phyloP scores from a whole-genome alignment of 1,284 basidiomycete species.

The Cryptococcus floricola region DNA sequence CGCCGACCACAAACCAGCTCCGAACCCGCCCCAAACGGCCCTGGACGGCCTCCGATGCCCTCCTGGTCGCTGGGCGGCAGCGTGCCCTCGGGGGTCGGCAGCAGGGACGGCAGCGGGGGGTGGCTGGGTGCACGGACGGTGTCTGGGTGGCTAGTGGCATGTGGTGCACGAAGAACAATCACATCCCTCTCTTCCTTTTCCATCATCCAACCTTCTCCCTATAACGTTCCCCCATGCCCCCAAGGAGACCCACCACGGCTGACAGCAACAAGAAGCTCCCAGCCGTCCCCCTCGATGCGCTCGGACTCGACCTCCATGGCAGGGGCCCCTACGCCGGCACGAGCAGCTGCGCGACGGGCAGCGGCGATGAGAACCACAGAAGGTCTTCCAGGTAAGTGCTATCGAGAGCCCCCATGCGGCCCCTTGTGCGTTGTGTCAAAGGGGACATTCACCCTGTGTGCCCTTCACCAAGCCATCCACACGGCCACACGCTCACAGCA shows the following conservation, averaged over 20 bases:
- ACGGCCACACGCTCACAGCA: neutral
- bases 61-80: too few relatives aligned
- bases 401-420: neutral
- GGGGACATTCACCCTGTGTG: neutral
- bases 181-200: too few relatives aligned
- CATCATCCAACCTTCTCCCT: too few relatives aligned
- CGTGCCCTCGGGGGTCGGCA: too few relatives aligned
- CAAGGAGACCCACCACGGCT: neutral
- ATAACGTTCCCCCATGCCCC: too few relatives aligned
- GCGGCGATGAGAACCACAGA: neutral
- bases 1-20: too few relatives aligned
- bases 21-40: too few relatives aligned
- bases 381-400: neutral
- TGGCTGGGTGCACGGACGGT: too few relatives aligned
- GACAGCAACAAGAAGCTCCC: conserved; percentile 8
- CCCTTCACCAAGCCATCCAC: neutral
- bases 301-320: conserved; percentile 11
- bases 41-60: too few relatives aligned
- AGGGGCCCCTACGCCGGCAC: neutral
- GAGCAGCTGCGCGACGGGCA: neutral
- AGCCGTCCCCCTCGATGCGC: conserved; percentile 2
- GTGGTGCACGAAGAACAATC: too few relatives aligned
- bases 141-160: too few relatives aligned
- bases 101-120: too few relatives aligned
- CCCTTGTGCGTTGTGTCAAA: neutral